A percentile compares a stretch with the other conserved stretches of the same genome.
These are phyloP conservation scores for Pichia scutulata DNA, from an alignment of 805 yeast genomes.

Conservation along the genomic window DNA sequence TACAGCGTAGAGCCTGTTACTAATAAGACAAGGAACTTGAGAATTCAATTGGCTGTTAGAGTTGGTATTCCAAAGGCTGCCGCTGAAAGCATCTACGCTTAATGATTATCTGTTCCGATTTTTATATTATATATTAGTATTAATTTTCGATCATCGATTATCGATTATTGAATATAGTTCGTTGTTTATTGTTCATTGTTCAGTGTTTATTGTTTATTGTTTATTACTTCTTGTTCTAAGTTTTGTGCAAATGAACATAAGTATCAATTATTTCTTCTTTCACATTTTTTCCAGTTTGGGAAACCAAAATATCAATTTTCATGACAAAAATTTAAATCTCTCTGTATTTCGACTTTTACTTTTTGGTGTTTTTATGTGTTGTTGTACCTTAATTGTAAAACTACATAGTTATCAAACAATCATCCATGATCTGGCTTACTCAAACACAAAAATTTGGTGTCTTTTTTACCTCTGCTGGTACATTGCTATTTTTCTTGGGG, in stretches of 20 bases:
- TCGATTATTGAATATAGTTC: too few species aligned
- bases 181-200: too few species aligned
- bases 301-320: neutral
- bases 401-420: too few species aligned
- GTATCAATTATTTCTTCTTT: neutral
- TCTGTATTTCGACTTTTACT: neutral
- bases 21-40: neutral
- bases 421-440: slow-evolving; percentile 59
- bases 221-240: too few species aligned
- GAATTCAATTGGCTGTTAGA: neutral
- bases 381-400: too few species aligned
- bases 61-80: neutral
- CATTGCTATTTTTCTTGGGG: slow-evolving; percentile 72
- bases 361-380: neutral
- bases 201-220: too few species aligned
- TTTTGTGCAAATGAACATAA: too few species aligned
- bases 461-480: slow-evolving; percentile 83
- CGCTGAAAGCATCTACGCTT: neutral
- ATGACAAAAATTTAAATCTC: neutral
- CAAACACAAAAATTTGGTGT: slow-evolving; percentile 82
- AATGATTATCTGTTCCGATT: too few species aligned
- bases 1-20: neutral
- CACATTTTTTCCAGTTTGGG: neutral
- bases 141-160: too few species aligned
- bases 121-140: too few species aligned